Conservation (phyloP, 2,329 filamentous ascomycete species). For the Nemania abortiva region DNA sequence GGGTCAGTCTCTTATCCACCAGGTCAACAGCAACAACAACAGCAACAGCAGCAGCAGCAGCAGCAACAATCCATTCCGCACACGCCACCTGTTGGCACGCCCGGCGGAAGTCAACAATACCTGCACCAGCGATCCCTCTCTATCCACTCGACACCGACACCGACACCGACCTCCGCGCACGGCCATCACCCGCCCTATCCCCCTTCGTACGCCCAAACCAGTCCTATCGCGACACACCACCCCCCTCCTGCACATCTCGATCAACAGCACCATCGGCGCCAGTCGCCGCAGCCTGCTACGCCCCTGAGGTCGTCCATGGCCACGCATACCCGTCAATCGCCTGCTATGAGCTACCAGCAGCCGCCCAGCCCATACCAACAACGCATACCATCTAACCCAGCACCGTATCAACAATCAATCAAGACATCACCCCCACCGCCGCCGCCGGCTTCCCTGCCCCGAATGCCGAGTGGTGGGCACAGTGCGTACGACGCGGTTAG, state of each 20-base stretch:
- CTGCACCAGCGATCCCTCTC: constrained; percentile 66
- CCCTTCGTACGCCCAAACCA: constrained; percentile 63
- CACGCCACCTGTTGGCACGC: constrained; percentile 62
- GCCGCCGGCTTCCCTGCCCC: constrained; percentile 51
- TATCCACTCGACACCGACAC: constrained; percentile 68
- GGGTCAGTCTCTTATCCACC: constrained; percentile 56
- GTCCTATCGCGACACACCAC: constrained; percentile 63
- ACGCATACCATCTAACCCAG: constrained; percentile 53
- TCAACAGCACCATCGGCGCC: constrained; percentile 56
- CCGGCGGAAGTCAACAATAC: constrained; percentile 54
- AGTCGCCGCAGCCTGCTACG: constrained; percentile 66
- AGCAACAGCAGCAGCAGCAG: constrained; percentile 35
- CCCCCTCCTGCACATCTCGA: constrained; percentile 54
- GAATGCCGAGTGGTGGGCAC: constrained; percentile 58
- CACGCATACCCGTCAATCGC: constrained; percentile 59
- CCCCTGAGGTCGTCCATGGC: constrained; percentile 65
- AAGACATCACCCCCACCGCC: constrained; percentile 55
- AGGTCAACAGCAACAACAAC: constrained; percentile 46
- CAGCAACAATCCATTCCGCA: constrained; percentile 57
- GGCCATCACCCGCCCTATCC: constrained; percentile 66
- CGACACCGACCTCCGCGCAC: constrained; percentile 72
- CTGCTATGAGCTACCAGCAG: constrained; percentile 59
- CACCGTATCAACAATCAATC: constrained; percentile 47
- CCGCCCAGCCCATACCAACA: constrained; percentile 73
- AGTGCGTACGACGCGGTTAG: constrained; percentile 59